A percentile compares a stretch with the other conserved stretches of the same genome.
phyloP scores from a whole-genome alignment of 2,329 filamentous ascomycete genomes.

The Colletotrichum destructivum region DNA sequence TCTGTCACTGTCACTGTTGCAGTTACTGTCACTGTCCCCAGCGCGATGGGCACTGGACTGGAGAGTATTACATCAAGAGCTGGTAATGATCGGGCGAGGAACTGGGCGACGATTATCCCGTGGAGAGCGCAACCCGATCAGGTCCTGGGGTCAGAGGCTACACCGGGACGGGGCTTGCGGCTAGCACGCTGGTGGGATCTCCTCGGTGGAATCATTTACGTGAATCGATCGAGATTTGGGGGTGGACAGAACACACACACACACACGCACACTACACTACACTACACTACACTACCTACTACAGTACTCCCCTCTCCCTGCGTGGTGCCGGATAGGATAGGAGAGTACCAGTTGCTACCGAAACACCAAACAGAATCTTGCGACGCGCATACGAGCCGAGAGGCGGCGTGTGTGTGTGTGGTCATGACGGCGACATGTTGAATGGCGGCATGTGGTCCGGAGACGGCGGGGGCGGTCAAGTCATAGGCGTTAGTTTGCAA shows the following conservation, averaged over 20 bases:
- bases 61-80: conserved; percentile 1
- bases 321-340: neutral
- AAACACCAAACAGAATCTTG: neutral
- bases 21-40: neutral
- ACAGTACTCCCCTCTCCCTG: neutral
- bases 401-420: neutral
- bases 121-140: conserved; percentile 1
- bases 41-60: neutral
- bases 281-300: too few relatives aligned
- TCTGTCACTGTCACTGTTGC: neutral
- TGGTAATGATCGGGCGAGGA: conserved; percentile 3
- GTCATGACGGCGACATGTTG: conserved; percentile 18
- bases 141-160: neutral
- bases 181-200: conserved; percentile 21
- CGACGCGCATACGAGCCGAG: neutral
- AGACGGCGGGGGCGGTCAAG: too few relatives aligned
- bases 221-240: conserved; percentile 25
- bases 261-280: neutral
- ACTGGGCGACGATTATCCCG: neutral
- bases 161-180: conserved; percentile 5
- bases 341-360: neutral
- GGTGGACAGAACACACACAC: neutral
- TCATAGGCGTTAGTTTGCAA: neutral
- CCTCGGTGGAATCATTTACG: conserved; percentile 4
- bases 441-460: conserved; percentile 1